These are phyloP conservation scores for Paraurostyla sp. DNA, from an alignment of 73 alveolate genomes.

Conservation along the genomic window DNA sequence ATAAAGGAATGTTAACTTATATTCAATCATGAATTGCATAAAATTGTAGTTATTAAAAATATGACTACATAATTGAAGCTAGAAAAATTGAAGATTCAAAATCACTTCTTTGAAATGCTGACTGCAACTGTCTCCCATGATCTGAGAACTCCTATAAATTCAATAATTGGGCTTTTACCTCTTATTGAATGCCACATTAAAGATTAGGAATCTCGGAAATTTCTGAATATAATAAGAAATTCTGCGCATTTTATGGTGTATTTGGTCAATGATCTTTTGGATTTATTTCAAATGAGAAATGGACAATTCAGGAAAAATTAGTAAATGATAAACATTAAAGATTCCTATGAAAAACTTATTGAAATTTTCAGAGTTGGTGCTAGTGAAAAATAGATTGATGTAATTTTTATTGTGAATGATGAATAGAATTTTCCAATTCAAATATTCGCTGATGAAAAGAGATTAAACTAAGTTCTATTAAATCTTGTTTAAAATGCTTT, in stretches of 20 bases:
- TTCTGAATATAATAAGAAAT: not conserved
- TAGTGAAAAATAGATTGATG: not conserved
- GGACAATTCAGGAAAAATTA: not conserved
- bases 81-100: not conserved
- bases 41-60: not conserved
- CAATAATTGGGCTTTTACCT: not conserved
- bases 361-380: not conserved
- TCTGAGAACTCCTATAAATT: not conserved
- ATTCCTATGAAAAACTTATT: not conserved
- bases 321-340: not conserved
- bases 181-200: not conserved
- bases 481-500: not conserved
- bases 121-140: constrained; percentile 2
- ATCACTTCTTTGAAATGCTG: constrained; percentile 25
- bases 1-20: no score
- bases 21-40: not conserved
- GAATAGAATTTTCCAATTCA: not conserved
- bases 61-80: not conserved
- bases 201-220: not conserved
- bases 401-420: not conserved
- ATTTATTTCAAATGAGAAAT: not conserved
- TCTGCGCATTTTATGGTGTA: not conserved
- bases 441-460: not conserved
- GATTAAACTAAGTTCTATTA: not conserved
- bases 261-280: not conserved